Base-by-base conservation (phyloP, 2,329 filamentous ascomycete species). In the Cryphonectria naterciae region DNA sequence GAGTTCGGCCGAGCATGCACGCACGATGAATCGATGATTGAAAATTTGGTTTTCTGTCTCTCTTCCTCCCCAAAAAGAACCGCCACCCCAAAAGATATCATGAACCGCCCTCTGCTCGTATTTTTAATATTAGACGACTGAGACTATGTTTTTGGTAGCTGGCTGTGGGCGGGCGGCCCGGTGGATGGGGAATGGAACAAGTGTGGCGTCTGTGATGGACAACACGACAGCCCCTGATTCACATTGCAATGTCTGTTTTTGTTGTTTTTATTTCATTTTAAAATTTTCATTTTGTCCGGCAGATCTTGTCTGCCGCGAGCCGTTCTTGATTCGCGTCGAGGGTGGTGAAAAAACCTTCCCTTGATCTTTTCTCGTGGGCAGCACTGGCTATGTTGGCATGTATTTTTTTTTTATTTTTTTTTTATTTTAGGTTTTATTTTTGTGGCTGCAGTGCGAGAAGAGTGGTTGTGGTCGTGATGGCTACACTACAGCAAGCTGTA, bases 161-260 rank as follows among this genome's bases (percentile, higher is more conserved):
- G 58, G 19, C 19, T 22, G 43, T 46, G 17, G 43, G 56, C 10
- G 17, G n/a, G 52, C n/a, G 17, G 32, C 10, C 25, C 54, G 46
- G 46, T n/a, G 19, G 22, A 32, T 58, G 28, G 35, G 35, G 32
- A 13, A 35, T 58, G 52, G 52, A n/a, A 54, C 43, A 37, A 49
- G 46, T 19, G 66, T 68, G 52, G 32, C 66, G 63, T 39, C 22
- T 25, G 35, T 39, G 32, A 39, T 52, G 32, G 54, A 22, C 35
- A 41, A 41, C n/a, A 49, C 54, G 43, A 15, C 41, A 60, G 32
- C 61, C 56, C 69, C 66, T 71, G 69, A 68, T 68, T 63, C 69
- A 71, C 60, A 37, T 41, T 28, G 66, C 66, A 65, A 68, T 68
- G 35, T 65, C 64, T 58, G 37, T 39, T 39, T 32, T 32, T 28